Percentiles rank a stretch among this genome's conserved stretches.
These are phyloP conservation scores for Debaryomyces singareniensis DNA, from an alignment of 1,139 yeast species.

Conservation along the genomic window DNA sequence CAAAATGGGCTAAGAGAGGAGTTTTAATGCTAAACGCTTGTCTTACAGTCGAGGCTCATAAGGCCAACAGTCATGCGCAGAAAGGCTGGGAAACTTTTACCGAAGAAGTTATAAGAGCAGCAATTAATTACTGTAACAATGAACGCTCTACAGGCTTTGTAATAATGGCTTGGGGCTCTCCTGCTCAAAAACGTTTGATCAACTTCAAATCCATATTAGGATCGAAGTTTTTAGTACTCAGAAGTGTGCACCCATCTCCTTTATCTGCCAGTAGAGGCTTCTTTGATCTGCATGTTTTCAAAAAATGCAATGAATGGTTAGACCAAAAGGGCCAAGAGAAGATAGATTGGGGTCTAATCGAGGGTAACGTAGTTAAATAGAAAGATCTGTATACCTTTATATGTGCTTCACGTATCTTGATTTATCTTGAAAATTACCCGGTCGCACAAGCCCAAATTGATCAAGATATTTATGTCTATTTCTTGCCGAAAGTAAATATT, in stretches of 20 bases:
- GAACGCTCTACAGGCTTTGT: constrained; percentile 48
- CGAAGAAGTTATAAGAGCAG: constrained; percentile 51
- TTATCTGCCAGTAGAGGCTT: constrained; percentile 83
- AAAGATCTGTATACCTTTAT: background rate
- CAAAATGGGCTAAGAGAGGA: constrained; percentile 85
- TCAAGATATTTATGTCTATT: background rate
- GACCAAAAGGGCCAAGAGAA: constrained; percentile 35
- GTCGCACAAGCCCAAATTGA: too few relatives aligned
- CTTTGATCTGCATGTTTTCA: constrained; percentile 67
- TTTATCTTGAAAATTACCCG: background rate
- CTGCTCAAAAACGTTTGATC: constrained; percentile 73
- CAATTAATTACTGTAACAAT: constrained; percentile 30
- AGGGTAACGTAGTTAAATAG: constrained; percentile 17
- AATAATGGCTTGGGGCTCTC: constrained; percentile 90
- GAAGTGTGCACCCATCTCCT: constrained; percentile 92
- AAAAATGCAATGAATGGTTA: constrained; percentile 71
- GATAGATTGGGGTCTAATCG: constrained; percentile 59
- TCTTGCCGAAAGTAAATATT: too few relatives aligned
- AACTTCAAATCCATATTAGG: constrained; percentile 26
- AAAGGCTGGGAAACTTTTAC: constrained; percentile 95
- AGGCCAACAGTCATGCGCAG: constrained; percentile 87
- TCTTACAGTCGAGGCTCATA: constrained; percentile 87
- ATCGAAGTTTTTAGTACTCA: constrained; percentile 43
- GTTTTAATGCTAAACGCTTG: constrained; percentile 84
- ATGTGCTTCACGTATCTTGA: background rate